Percentiles rank a stretch among this genome's conserved stretches.
phyloP scores from a whole-genome alignment of 1,284 basidiomycete species.

The Irpex sp. region DNA sequence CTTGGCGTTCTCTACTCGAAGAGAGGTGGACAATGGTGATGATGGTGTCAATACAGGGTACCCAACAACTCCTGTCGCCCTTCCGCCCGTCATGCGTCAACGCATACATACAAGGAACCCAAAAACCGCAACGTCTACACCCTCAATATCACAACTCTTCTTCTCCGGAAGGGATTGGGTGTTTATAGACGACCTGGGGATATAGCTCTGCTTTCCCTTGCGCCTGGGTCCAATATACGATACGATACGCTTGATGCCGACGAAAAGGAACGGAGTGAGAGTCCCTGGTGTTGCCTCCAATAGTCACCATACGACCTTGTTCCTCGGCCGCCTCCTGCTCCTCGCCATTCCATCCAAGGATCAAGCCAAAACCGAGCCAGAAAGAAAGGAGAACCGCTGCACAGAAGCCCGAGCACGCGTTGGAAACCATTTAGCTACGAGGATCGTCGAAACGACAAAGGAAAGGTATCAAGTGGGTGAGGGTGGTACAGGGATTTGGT shows the following conservation, averaged over 20 bases:
- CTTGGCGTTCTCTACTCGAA: background rate
- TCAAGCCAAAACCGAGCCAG: background rate
- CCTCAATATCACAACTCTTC: slow-evolving; percentile 9
- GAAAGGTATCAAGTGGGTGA: background rate
- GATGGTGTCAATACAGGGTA: background rate
- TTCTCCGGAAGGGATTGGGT: background rate
- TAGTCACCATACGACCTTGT: background rate
- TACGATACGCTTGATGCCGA: background rate
- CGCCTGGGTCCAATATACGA: background rate
- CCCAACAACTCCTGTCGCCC: background rate
- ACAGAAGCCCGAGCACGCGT: slow-evolving; percentile 3
- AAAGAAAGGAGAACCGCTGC: slow-evolving; percentile 4
- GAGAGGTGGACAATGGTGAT: background rate
- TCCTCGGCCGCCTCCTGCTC: slow-evolving; percentile 1
- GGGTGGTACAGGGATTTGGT: background rate
- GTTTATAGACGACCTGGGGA: slow-evolving; percentile 3
- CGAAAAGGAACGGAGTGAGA: background rate
- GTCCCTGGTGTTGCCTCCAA: background rate
- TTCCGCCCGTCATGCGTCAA: background rate
- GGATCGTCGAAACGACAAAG: background rate
- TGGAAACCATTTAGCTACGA: too few species aligned
- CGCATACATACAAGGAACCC: slow-evolving; percentile 21
- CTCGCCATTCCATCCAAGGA: slow-evolving; percentile 5
- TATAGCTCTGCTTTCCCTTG: slow-evolving; percentile 15
- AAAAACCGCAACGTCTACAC: slow-evolving; percentile 25